These are phyloP conservation scores for Arthrobotrys entomopaga DNA, from an alignment of 2,329 filamentous ascomycete species.

Conservation along the genomic window DNA sequence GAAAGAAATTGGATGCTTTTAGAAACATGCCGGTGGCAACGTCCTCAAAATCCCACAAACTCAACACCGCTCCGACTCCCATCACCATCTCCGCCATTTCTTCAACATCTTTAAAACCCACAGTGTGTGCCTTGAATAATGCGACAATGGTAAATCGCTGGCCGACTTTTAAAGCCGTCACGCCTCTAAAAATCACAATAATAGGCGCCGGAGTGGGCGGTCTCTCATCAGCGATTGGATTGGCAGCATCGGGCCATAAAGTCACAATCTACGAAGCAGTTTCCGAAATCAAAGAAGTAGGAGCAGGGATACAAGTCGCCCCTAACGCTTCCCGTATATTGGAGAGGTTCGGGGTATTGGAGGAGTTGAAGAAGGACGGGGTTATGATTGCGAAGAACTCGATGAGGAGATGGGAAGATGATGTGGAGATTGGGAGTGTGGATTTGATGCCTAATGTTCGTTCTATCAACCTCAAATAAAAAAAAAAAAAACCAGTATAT, in stretches of 20 bases:
- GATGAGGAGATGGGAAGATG: conserved; percentile 45
- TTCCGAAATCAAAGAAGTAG: conserved; percentile 62
- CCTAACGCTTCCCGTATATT: conserved; percentile 67
- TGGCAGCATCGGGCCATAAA: conserved; percentile 26
- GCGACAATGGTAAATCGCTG: not conserved
- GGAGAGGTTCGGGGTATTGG: conserved; percentile 66
- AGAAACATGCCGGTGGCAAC: conserved; percentile 38
- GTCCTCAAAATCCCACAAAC: conserved; percentile 40
- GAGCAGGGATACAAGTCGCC: conserved; percentile 68
- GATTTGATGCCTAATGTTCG: conserved; percentile 57
- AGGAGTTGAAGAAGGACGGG: conserved; percentile 60
- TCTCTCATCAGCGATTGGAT: conserved; percentile 25
- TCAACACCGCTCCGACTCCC: conserved; percentile 18
- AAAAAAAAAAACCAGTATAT: not conserved
- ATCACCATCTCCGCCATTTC: too few species aligned
- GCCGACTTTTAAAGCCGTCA: conserved; percentile 3
- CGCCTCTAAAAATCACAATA: conserved; percentile 15
- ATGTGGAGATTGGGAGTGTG: conserved; percentile 38
- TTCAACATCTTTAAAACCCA: too few species aligned
- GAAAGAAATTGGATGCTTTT: not conserved
- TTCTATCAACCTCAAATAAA: conserved; percentile 45
- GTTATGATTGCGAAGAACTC: conserved; percentile 35
- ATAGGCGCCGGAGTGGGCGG: conserved; percentile 40
- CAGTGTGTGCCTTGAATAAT: too few species aligned
- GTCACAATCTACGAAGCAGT: conserved; percentile 24